Base-by-base conservation (phyloP, 1,284 basidiomycete genomes). In the Trichosporon sp. region DNA sequence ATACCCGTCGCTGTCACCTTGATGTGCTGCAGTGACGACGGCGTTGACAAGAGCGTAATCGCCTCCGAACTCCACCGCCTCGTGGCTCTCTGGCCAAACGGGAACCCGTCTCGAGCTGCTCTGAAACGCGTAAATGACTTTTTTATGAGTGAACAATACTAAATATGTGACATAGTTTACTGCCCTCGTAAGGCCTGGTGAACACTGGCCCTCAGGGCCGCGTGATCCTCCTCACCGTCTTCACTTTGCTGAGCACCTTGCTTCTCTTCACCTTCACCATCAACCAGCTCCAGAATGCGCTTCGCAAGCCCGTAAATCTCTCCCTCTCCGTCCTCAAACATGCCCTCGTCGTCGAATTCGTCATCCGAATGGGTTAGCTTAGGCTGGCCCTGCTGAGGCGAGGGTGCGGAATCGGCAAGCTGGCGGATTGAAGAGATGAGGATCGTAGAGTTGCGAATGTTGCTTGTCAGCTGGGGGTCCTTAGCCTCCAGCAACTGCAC, bases 401-500 rank as follows among this genome's bases (percentile, higher is more conserved):
- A 4, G 91, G 91, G 88, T 46, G 90, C 89, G 6, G 91, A 92
- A 71, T 86, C 87, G 16, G 93, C 90, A 35, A 98, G 89, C 76
- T 90, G 89, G 59, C 91, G 90, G 75, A 97, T 94, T 73, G 93
- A 92, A 10, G 93, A 90, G 65, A 94, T 89, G 75, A 98, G 87
- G 71, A 92, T 86, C 68, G 87, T 87, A 0, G 94, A 96, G 73
- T 85, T 89, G 69, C 93, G 92, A 80, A 98, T 95, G 85, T 92
- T 95, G 82, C 89, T 91, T 70, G 92, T 92, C 61, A 98, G 87
- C 79, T 92, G 90, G n/a, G 92, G 90, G 83, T 97, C 94, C 75
- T 93, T 92, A 35, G 94, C 95, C 83, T 99, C 97, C 35, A 99
- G 88, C 35, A 99, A 86, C 81, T 99, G 96, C 11, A 98, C 96